Evolutionary conservation across 352 stramenopile genomes (phyloP), one percentile per base, ranked within the genome.

Genomic region (Phytophthora aleatoria): DNA sequence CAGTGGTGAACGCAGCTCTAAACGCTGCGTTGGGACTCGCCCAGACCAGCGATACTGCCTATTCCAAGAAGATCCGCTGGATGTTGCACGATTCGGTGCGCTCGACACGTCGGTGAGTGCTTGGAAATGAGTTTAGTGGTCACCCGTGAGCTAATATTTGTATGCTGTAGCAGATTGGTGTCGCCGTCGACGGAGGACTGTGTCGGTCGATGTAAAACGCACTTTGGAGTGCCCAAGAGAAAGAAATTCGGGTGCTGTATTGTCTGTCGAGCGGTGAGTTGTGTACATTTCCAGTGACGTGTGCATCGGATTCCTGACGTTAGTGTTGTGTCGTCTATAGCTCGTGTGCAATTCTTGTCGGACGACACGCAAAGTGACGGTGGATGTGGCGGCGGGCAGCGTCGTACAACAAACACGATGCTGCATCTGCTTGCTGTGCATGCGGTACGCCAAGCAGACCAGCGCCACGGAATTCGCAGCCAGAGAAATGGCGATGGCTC

Each of bases 11-110:
- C 7, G 56, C 64, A 26, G 72, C 73, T 5, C 26, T 77, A 9
- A 47, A 71, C 16, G 39, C 57, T 2, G 74, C 63, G 6, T 50
- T 69, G 47, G 47, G 69, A 6, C 55, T 76, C 15, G 58, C 69
- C 3, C 64, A 72, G 50, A 82, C 68, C 3, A 79, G 74, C 27
- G 74, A 82, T 35, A 69, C 64, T 11, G 50, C 68, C 2, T 71
- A 79, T 20, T 72, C 68, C 10, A 82, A 82, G 61, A 82, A 82
- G 27, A 71, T 82, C 30, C 61, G 70, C 10, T 83, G 71, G 74
- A 83, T 83, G 74, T 52, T 78, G 58, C 71, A 72, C 44, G 68
- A 83, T 35, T 70, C 71, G 2, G 56, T 64, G n/a, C 51, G 61
- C 0, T 59, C 60, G 2, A 77, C 49, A 28, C 69, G 64, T 48